These are phyloP conservation scores for Selaginella moellendorffii DNA, from an alignment of 75 land plant species.

Conservation along the genomic window DNA sequence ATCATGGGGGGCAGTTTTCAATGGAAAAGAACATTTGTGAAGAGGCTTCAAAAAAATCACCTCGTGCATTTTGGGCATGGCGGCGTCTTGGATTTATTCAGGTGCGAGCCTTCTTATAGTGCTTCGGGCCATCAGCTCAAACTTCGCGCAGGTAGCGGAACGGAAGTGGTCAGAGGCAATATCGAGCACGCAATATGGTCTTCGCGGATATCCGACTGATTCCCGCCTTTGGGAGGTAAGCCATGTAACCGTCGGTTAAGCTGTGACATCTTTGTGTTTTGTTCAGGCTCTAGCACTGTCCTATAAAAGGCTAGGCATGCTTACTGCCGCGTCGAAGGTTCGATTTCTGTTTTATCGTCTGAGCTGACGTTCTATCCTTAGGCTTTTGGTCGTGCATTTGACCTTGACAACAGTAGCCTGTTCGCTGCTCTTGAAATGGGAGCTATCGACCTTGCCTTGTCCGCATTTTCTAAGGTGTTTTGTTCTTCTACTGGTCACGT, in stretches of 20 bases:
- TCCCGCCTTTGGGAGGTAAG: conserved; percentile 85
- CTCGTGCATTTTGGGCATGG: conserved; percentile 95
- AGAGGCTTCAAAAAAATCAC: conserved; percentile 63
- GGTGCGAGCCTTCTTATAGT: conserved; percentile 21
- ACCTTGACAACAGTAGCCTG: conserved; percentile 34
- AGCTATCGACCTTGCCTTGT: conserved; percentile 51
- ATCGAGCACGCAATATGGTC: conserved; percentile 75
- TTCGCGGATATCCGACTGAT: conserved; percentile 75
- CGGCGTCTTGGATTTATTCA: conserved; percentile 69
- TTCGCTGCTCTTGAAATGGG: conserved; percentile 82
- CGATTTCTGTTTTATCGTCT: too few species aligned
- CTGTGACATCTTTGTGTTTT: too few species aligned
- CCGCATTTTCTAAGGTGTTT: conserved; percentile 56
- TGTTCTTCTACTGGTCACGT: neutral
- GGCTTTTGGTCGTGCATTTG: conserved; percentile 83
- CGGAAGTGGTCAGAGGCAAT: conserved; percentile 81
- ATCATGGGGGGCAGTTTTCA: conserved; percentile 47
- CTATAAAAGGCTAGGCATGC: conserved; percentile 82
- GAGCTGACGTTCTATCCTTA: too few species aligned
- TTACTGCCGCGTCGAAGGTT: conserved; percentile 94
- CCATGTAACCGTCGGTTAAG: neutral
- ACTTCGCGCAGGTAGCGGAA: conserved; percentile 50
- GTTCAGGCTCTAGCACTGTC: conserved; percentile 85
- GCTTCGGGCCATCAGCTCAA: too few species aligned
- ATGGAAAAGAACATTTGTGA: conserved; percentile 52